phyloP scores from a whole-genome alignment of 768 basidiomycete species.

The Tylopilus cervinicoccineus region DNA sequence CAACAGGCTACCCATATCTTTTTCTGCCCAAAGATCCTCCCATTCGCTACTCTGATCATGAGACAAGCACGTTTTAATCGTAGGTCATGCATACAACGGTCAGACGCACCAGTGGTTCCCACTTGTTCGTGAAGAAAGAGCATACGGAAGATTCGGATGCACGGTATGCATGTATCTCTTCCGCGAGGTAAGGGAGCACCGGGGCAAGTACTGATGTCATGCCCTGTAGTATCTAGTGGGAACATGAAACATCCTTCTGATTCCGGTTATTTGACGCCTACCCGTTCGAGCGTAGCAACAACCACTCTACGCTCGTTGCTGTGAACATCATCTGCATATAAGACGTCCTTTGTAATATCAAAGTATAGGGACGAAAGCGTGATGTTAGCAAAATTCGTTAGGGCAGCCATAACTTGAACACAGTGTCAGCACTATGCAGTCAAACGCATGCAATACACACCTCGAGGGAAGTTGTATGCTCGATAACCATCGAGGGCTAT shows the following conservation, averaged over 20 bases:
- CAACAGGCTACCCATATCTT: conserved; percentile 63
- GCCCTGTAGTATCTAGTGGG: conserved; percentile 54
- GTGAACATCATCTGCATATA: conserved; percentile 66
- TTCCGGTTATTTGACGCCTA: conserved; percentile 25
- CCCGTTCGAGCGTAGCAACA: conserved; percentile 69
- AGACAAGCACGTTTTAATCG: not conserved
- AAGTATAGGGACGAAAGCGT: conserved; percentile 91
- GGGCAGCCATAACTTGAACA: conserved; percentile 58
- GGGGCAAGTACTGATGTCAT: conserved; percentile 76
- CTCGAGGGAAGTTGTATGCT: conserved; percentile 77
- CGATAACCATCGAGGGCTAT: conserved; percentile 65
- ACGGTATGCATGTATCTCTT: conserved; percentile 63
- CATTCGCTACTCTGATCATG: conserved; percentile 50
- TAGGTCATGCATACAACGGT: not conserved
- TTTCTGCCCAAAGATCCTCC: conserved; percentile 52
- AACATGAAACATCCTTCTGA: not conserved
- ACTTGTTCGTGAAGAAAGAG: conserved; percentile 72
- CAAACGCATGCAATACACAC: conserved; percentile 34
- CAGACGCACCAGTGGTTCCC: conserved; percentile 61
- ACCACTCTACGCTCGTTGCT: conserved; percentile 58
- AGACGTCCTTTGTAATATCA: conserved; percentile 83
- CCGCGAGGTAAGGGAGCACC: conserved; percentile 85
- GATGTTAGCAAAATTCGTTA: conserved; percentile 76
- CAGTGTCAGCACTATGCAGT: not conserved
- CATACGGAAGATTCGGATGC: conserved; percentile 15